Base-by-base conservation (phyloP, 1,139 yeast genomes). In the Hemisphaericaspora lyxosophila region DNA sequence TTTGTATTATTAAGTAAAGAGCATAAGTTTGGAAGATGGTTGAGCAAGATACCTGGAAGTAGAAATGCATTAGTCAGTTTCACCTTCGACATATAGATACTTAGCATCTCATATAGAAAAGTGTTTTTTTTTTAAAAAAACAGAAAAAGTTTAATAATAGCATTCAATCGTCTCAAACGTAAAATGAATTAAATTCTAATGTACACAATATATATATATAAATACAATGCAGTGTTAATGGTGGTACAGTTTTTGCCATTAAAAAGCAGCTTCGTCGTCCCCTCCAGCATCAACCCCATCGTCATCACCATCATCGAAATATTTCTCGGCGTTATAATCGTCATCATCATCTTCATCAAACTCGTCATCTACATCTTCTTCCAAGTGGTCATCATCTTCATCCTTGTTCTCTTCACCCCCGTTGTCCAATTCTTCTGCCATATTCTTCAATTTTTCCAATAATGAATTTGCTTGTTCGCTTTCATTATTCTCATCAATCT, bases 1-100 rank as follows among this genome's bases (percentile, higher is more conserved):
- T 68, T 75, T 46, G 92, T 84, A 0, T 73, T 87, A 34, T 69
- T 85, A 12, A 77, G 92, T 39, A 87, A 89, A 60, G 96, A 90
- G 59, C 96, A 85, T 57, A 79, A 85, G 54, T 72, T 86, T 43
- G 97, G 96, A 33, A 80, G 97, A 58, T 89, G 96, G 96, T 52
- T 70, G 36, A 60, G 54, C 20, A 66, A 67, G 45, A 50, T 62
- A 24, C 61, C 60, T 13, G 66, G 64, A n/a, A 74, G 67, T 31
- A 62, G 75, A 50, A 71, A 70, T 48, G 65, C 70, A 22, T 57
- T 71, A 48, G 59, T 66, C 31, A 58, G 64, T 46, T 64, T 70
- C 52, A 57, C 66, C 44, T 64, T 70, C 43, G 62, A 59, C 53
- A 52, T 67, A 44, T 66, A 61, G 37, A 26, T 12, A 19, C 5